Conservation (phyloP, 495 filamentous ascomycete genomes). For the Tuber brumale region DNA sequence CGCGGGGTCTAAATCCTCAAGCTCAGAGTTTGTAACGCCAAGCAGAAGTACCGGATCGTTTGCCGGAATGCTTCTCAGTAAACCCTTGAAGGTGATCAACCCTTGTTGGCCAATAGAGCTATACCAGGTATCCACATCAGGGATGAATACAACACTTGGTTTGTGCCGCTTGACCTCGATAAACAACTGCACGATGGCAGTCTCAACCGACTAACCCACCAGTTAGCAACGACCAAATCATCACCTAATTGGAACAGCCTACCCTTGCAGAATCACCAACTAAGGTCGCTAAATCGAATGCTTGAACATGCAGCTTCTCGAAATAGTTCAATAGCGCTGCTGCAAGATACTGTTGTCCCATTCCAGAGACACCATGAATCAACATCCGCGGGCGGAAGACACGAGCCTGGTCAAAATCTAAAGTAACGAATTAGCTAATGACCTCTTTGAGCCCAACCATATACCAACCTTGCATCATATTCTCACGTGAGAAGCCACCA, state of each 20-base stretch:
- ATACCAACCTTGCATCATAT: constrained; percentile 57
- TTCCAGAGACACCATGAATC: constrained; percentile 68
- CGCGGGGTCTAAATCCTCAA: constrained; percentile 51
- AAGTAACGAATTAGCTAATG: constrained; percentile 13
- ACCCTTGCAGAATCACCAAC: constrained; percentile 61
- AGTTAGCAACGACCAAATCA: constrained; percentile 37
- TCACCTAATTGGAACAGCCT: constrained; percentile 16
- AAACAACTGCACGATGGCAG: constrained; percentile 81
- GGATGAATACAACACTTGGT: constrained; percentile 92
- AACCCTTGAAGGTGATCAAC: constrained; percentile 69
- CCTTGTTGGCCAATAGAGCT: constrained; percentile 57
- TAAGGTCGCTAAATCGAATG: constrained; percentile 83
- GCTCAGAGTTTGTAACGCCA: constrained; percentile 63
- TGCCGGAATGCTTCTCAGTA: constrained; percentile 70
- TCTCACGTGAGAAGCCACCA: constrained; percentile 73
- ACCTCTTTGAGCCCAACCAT: constrained; percentile 10
- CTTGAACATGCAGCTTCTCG: constrained; percentile 88
- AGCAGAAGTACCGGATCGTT: constrained; percentile 84
- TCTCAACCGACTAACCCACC: constrained; percentile 57
- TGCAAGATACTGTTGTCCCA: constrained; percentile 90
- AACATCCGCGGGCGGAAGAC: constrained; percentile 84
- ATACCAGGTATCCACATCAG: constrained; percentile 82
- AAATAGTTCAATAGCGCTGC: constrained; percentile 81
- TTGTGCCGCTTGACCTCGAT: constrained; percentile 87
- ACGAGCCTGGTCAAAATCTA: constrained; percentile 78